These are phyloP conservation scores for Hansenula anomala DNA, from an alignment of 1,139 yeast species.

Conservation along the genomic window DNA sequence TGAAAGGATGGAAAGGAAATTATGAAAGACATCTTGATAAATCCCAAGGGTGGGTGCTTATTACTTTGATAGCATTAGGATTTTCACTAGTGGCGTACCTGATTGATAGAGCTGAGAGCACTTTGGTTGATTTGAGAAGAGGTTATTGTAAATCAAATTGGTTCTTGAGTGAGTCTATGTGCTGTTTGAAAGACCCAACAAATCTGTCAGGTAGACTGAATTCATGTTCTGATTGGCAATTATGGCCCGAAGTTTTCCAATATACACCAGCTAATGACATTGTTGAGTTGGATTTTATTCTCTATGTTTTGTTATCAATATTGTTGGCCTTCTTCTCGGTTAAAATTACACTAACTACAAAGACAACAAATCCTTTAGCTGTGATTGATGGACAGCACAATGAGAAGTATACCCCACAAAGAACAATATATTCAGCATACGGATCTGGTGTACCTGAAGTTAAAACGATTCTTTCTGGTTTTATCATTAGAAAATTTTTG, in stretches of 20 bases:
- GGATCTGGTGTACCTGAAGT: constrained; percentile 70
- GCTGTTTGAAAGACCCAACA: constrained; percentile 30
- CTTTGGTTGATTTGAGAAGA: constrained; percentile 48
- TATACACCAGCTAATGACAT: constrained; percentile 6
- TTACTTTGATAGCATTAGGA: constrained; percentile 41
- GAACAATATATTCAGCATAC: constrained; percentile 47
- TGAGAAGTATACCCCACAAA: constrained; percentile 7
- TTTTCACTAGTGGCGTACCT: constrained; percentile 48
- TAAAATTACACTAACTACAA: constrained; percentile 43
- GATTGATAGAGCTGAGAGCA: constrained; percentile 48
- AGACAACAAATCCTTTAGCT: constrained; percentile 30
- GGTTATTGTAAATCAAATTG: constrained; percentile 50
- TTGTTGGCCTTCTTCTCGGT: constrained; percentile 43
- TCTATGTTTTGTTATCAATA: constrained; percentile 39
- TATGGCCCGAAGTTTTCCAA: constrained; percentile 36
- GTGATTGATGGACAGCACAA: constrained; percentile 1
- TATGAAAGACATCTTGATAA: constrained; percentile 27
- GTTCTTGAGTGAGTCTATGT: constrained; percentile 40
- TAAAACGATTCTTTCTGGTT: constrained; percentile 49
- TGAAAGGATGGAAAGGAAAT: constrained; percentile 31
- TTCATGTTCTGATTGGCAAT: constrained; percentile 39
- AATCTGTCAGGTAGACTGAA: constrained; percentile 10
- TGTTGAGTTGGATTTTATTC: constrained; percentile 29
- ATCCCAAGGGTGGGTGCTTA: constrained; percentile 45
- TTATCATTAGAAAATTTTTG: constrained; percentile 48